Base-by-base conservation (phyloP, 805 yeast genomes). In the Geotrichum ghanense region DNA sequence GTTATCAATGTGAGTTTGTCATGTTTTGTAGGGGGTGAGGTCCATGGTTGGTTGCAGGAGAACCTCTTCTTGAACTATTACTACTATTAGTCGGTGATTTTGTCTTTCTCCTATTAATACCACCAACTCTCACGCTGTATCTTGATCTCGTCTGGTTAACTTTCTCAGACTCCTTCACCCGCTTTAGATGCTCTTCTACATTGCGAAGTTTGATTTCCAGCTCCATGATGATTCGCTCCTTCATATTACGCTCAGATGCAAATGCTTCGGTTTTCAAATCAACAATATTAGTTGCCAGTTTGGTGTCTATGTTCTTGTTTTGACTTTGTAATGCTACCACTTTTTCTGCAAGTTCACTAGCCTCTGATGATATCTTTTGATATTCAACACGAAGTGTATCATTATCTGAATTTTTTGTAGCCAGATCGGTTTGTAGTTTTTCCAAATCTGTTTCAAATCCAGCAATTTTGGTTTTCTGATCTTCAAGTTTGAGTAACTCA, bases 371-470 rank as follows among this genome's bases (percentile, higher is more conserved):
- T 2, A 65, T 62, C 43, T 54, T 51, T 41, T 62, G 58, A 46
- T 49, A 57, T 45, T 55, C 62, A 16, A 41, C 50, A 21, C 56
- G 56, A 62, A 57, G 81, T 60, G 83, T 87, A 44, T 68, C 74
- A 42, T 70, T 73, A 55, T 87, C 95, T 31, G 75, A 76, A 1
- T 62, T 59, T 40, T 71, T 69, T 3, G 79, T 68, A 22, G 70
- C 71, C 1, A 73, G 56, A 50, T 71, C 71, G 14, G 66, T 62
- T n/a, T 71, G 62, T 41, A 71, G 61, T 22, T 62, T 69, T 25
- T 65, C 62, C 2, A 81, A 63, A 43, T 71, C 68, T 3, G 70
- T 71, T 48, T 72, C 70, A 26, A 79, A 56, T 4, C 69, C 68
- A 56, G 72, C 64, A n/a, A 72, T 69, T 47, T 66, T 61, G 22